Conservation (phyloP, 192 early-diverging fungal species). For the Rhizophagus prolifer region DNA sequence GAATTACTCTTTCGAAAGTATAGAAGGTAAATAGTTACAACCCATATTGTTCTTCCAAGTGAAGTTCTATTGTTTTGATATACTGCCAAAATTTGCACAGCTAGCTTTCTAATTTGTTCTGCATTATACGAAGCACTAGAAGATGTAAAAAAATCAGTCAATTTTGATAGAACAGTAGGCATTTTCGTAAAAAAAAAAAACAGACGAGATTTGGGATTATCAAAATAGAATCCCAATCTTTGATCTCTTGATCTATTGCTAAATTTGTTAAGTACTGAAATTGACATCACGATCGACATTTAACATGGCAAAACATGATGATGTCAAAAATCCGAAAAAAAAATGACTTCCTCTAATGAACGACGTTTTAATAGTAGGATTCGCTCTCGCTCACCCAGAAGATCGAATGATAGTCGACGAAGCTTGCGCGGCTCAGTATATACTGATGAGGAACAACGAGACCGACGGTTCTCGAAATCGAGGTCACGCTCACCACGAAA, state of each 20-base stretch:
- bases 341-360: no score
- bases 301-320: no score
- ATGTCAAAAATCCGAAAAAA: no score
- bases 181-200: slow-evolving; percentile 1
- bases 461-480: no score
- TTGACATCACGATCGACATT: no score
- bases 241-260: neutral
- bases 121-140: neutral
- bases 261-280: no score
- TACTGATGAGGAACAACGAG: no score
- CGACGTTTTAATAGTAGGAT: no score
- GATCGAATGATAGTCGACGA: no score
- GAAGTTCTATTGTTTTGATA: slow-evolving; percentile 23
- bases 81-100: neutral
- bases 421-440: no score
- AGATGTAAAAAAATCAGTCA: neutral
- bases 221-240: neutral
- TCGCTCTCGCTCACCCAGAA: no score
- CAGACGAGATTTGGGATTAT: neutral
- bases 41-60: slow-evolving; percentile 23
- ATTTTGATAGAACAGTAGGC: slow-evolving; percentile 18
- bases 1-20: slow-evolving; percentile 3
- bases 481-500: no score
- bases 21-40: slow-evolving; percentile 2
- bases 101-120: neutral